phyloP scores from a whole-genome alignment of 345 rosid genomes.

The Eucalyptus tenuipes region DNA sequence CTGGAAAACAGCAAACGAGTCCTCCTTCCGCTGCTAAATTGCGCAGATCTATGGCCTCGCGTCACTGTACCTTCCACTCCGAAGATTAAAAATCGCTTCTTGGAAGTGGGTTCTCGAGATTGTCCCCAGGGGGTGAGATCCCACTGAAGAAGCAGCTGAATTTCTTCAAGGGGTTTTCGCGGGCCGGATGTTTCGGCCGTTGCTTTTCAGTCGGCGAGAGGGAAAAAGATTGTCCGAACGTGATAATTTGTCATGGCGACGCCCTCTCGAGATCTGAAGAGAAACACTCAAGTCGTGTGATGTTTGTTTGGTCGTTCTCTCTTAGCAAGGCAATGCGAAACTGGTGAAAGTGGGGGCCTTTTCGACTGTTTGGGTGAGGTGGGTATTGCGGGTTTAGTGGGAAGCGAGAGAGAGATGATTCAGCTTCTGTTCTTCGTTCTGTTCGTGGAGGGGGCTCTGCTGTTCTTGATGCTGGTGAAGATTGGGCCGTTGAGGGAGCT shows the following conservation, averaged over 20 bases:
- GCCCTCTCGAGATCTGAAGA: neutral
- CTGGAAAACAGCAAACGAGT: neutral
- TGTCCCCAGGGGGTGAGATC: neutral
- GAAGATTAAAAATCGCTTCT: neutral
- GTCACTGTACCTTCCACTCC: neutral
- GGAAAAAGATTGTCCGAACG: neutral
- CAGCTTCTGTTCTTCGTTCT: conserved; percentile 77
- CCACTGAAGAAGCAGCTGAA: neutral
- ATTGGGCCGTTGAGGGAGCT: conserved; percentile 91
- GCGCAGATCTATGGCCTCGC: neutral
- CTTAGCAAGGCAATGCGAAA: neutral
- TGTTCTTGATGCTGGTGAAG: conserved; percentile 62
- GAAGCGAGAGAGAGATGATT: conserved; percentile 36
- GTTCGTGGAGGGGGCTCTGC: conserved; percentile 61
- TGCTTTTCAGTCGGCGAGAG: neutral
- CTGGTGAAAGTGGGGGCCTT: neutral
- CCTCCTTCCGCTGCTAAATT: neutral
- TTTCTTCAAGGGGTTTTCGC: neutral
- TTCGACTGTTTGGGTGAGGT: neutral
- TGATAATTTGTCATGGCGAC: neutral
- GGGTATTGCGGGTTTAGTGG: neutral
- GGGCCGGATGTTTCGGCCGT: neutral
- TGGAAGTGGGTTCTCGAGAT: neutral
- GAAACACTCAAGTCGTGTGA: neutral
- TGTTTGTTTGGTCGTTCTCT: neutral